phyloP scores from a whole-genome alignment of 2,329 filamentous ascomycete species.

The Botrytis medusae region DNA sequence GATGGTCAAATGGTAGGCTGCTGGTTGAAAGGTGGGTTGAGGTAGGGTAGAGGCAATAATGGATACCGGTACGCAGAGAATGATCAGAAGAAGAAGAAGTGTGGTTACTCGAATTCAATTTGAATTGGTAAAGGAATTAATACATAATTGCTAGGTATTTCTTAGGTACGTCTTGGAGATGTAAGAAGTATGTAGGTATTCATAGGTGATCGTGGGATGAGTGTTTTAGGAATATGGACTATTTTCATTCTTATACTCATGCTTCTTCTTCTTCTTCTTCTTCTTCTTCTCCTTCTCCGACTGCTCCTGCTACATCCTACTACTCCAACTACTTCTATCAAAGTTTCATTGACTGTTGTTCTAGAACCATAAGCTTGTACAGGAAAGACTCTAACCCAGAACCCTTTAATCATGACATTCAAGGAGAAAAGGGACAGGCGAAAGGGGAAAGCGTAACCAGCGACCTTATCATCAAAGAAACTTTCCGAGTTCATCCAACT shows the following conservation, averaged over 20 bases:
- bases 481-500: not conserved
- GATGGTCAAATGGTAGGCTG: not conserved
- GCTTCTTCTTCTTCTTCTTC: too few species aligned
- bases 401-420: not conserved
- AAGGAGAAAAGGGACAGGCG: not conserved
- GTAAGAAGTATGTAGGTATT: not conserved
- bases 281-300: not conserved
- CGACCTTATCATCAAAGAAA: not conserved
- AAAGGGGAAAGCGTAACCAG: not conserved
- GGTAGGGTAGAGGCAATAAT: not conserved
- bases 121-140: not conserved
- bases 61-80: not conserved
- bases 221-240: not conserved
- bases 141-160: not conserved
- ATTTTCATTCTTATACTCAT: not conserved
- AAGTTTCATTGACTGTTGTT: not conserved
- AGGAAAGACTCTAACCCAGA: not conserved
- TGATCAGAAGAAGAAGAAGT: not conserved
- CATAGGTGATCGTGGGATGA: not conserved
- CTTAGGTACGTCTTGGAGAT: not conserved
- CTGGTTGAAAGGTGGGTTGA: not conserved
- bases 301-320: too few species aligned
- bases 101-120: not conserved
- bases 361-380: not conserved
- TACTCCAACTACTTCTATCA: not conserved